Conservation (phyloP, 2,329 filamentous ascomycete genomes). For the Fusarium haematococcum region DNA sequence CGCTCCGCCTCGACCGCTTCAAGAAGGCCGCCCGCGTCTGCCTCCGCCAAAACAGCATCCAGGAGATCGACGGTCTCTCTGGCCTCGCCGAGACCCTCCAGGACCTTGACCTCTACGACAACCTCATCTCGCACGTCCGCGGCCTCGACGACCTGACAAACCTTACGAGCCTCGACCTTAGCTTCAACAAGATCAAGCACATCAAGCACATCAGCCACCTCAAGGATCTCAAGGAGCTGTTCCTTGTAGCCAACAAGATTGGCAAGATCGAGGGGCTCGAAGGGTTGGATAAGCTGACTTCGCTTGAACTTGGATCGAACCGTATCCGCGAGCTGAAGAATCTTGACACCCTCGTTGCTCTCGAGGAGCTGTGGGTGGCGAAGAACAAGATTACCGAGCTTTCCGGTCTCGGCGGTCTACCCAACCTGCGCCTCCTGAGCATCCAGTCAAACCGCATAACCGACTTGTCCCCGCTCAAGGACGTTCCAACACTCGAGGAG, state of each 20-base stretch:
- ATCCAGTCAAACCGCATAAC: constrained; percentile 96
- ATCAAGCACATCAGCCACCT: constrained; percentile 90
- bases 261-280: constrained; percentile 86
- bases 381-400: constrained; percentile 97
- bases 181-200: constrained; percentile 99
- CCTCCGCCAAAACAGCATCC: constrained; percentile 91
- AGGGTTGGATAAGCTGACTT: constrained; percentile 78
- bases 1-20: constrained; percentile 87
- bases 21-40: constrained; percentile 80
- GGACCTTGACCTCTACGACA: constrained; percentile 97
- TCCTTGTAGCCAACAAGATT: constrained; percentile 96
- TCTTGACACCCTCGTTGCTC: constrained; percentile 77
- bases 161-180: constrained; percentile 86
- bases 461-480: constrained; percentile 79
- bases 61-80: constrained; percentile 80
- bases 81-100: constrained; percentile 73
- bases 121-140: constrained; percentile 87
- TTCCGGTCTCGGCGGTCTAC: constrained; percentile 78
- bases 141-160: constrained; percentile 82
- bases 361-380: constrained; percentile 94
- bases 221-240: constrained; percentile 82
- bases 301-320: constrained; percentile 93
- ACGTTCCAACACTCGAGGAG: constrained; percentile 84
- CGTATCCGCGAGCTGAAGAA: constrained; percentile 90
- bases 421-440: constrained; percentile 86